Percentiles rank a stretch among this genome's conserved stretches.
phyloP scores from a whole-genome alignment of 2,329 filamentous ascomycete genomes.

The Nemania sp. region DNA sequence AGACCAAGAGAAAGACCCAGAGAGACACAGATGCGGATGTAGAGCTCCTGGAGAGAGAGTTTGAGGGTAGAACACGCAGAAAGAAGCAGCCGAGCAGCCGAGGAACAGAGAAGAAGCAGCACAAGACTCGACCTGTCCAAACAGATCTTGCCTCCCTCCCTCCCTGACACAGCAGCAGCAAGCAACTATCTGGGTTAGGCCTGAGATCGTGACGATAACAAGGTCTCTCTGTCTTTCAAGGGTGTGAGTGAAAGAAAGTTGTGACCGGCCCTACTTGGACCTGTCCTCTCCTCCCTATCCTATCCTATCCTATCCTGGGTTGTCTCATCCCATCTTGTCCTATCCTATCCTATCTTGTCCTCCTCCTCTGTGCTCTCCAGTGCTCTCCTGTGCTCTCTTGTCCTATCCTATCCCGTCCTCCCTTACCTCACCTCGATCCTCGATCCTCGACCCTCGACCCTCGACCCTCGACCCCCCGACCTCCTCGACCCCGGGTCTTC shows the following conservation, averaged over 20 bases:
- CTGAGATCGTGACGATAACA: too few species aligned
- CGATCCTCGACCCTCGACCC: too few species aligned
- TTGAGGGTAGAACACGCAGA: background rate
- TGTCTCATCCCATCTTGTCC: background rate
- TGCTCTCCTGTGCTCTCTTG: background rate
- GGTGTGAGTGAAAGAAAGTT: constrained; percentile 1
- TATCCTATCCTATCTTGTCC: background rate
- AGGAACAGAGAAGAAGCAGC: constrained; percentile 7
- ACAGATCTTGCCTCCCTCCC: background rate
- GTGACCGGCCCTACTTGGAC: background rate
- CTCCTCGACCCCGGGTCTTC: too few species aligned
- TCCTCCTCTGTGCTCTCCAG: background rate
- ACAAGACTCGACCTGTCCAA: background rate
- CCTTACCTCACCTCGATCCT: background rate
- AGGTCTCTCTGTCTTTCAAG: background rate
- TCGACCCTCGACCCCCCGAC: too few species aligned
- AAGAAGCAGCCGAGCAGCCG: constrained; percentile 6
- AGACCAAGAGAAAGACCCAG: background rate
- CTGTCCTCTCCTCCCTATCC: too few species aligned
- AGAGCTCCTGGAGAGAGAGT: background rate
- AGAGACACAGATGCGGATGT: constrained; percentile 18
- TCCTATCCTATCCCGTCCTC: background rate
- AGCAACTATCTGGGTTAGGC: background rate
- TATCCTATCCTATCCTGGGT: too few species aligned
- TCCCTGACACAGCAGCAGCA: background rate